Conservation (phyloP, 257 asterid genomes). For the Nicotiana tabacum region DNA sequence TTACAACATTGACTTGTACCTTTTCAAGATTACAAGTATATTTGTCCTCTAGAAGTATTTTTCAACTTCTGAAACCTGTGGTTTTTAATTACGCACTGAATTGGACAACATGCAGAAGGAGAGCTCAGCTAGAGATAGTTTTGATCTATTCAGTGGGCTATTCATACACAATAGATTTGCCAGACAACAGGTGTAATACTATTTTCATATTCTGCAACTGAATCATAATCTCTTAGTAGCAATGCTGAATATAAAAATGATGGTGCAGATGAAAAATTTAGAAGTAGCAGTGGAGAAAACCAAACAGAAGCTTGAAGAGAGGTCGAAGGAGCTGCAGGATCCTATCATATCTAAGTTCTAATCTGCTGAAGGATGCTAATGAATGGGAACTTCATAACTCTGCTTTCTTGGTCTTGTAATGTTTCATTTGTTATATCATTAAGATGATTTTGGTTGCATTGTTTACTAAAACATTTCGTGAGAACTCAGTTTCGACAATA, state of each 20-base stretch:
- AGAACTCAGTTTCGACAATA: neutral
- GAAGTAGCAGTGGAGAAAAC: slow-evolving; percentile 53
- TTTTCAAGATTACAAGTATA: neutral
- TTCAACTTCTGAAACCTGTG: neutral
- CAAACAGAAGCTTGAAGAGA: slow-evolving; percentile 47
- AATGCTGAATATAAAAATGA: neutral
- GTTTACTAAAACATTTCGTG: neutral
- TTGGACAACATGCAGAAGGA: slow-evolving; percentile 56
- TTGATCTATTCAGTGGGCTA: slow-evolving; percentile 77
- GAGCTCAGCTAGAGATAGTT: slow-evolving; percentile 56
- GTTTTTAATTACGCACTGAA: neutral
- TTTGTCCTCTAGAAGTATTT: neutral
- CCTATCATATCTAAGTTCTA: slow-evolving; percentile 10
- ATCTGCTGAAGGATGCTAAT: neutral
- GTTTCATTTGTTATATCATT: neutral
- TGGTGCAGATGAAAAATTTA: slow-evolving; percentile 49
- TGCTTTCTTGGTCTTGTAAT: neutral
- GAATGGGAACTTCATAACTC: neutral
- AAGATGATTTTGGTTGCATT: neutral
- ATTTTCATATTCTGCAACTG: neutral
- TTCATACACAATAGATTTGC: slow-evolving; percentile 74
- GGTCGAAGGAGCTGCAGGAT: slow-evolving; percentile 28
- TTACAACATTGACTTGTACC: neutral
- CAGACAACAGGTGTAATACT: slow-evolving; percentile 24
- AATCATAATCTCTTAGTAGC: neutral